Base-by-base conservation (phyloP, 306 rosid genomes). In the Urtica urens region DNA sequence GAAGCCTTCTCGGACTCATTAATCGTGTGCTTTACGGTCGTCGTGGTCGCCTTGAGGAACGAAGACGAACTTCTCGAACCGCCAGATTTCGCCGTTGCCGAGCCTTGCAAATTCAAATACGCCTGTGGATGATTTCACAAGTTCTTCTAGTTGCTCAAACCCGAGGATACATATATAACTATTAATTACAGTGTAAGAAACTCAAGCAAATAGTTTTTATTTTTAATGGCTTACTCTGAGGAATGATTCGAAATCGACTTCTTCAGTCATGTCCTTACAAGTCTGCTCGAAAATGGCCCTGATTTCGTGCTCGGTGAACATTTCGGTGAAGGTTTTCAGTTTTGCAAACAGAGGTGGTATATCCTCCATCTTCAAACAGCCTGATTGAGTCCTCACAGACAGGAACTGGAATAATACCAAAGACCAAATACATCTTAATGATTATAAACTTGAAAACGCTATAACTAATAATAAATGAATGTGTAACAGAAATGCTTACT, bases 1-100 rank as follows among this genome's bases (percentile, higher is more conserved):
- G 99, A 92, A 67, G 96, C 70, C 64, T 70, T 92, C 82, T 92
- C 99, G 10, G 87, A 82, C 70, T 73, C 96, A 57, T 92, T 92
- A 65, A 92, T 92, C 7, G 93, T 72, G 34, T 92, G 99, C 60
- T 60, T 92, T 49, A 82, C 62, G 20, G 94, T 92, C 3, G 99
- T 92, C 21, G 96, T 92, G 41, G 99, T 78, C 39, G 96, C 60
- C 77, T 92, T 92, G 62, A 92, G 73, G 66, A 92, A 92, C n/a
- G 99, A 85, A 49, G 86, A 73, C 38, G 84, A 59, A 33, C 50
- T 63, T 68, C 67, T 85, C 9, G 77, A 59, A 63, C 86, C 93
- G 3, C 94, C 94, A 24, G 72, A 69, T 73, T 75, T 85, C 13
- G 47, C 61, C 2, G 51, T 25, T 23, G 76, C 93, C 57, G 65